Percentiles rank a stretch among this genome's conserved stretches.
Conservation (phyloP, 257 asterid genomes). For the Asclepias syriaca region DNA sequence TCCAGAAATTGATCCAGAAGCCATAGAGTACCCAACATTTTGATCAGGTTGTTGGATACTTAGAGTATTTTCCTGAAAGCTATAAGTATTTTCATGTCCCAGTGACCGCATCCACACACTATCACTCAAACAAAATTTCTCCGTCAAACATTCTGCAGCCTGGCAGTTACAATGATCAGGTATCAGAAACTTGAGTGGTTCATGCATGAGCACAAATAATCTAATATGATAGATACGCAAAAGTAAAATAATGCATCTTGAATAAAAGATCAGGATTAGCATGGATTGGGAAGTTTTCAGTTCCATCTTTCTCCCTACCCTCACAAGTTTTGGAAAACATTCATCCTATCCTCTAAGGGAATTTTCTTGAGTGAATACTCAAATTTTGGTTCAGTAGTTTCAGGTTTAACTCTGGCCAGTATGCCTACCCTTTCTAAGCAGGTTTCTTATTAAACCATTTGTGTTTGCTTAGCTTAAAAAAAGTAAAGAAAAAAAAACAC, state of each 20-base stretch:
- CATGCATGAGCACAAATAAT: background rate
- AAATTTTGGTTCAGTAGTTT: background rate
- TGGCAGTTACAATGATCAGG: slow-evolving; percentile 34
- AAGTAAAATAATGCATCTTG: background rate
- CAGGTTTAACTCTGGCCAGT: background rate
- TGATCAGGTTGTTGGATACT: slow-evolving; percentile 29
- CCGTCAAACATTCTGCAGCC: slow-evolving; percentile 52
- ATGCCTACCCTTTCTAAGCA: background rate
- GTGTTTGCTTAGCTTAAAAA: background rate
- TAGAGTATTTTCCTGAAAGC: slow-evolving; percentile 24
- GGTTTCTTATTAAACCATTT: background rate
- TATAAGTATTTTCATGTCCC: slow-evolving; percentile 32
- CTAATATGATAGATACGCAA: background rate
- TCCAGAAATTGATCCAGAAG: slow-evolving; percentile 32
- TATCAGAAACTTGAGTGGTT: background rate
- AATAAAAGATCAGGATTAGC: background rate
- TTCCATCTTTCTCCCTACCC: background rate
- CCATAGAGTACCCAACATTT: slow-evolving; percentile 24
- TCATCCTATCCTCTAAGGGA: background rate
- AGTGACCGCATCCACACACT: slow-evolving; percentile 31
- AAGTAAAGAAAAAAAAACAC: background rate
- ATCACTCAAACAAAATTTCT: slow-evolving; percentile 36
- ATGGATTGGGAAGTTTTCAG: background rate
- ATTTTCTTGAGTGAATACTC: background rate
- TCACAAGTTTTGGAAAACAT: background rate